phyloP scores from a whole-genome alignment of 2,329 filamentous ascomycete species.

The Botryotinia convoluta region DNA sequence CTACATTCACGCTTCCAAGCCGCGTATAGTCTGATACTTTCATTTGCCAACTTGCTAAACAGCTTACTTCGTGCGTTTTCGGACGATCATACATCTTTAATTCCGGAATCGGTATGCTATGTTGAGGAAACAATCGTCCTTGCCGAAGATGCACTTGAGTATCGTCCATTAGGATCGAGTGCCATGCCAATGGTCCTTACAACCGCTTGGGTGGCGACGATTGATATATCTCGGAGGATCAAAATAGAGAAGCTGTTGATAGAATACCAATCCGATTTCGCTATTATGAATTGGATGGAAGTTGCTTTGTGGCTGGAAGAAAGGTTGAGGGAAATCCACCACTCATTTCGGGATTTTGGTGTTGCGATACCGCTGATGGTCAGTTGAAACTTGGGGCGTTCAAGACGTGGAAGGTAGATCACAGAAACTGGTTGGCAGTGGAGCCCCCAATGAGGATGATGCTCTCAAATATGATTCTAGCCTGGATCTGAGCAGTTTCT shows the following conservation, averaged over 20 bases:
- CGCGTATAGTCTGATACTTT: neutral
- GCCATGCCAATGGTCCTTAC: neutral
- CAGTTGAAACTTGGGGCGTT: neutral
- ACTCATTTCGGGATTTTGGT: too few relatives aligned
- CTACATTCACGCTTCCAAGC: neutral
- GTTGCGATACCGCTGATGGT: neutral
- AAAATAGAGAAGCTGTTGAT: neutral
- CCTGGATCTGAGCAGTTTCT: fast-evolving
- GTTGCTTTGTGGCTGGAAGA: neutral
- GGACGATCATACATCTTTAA: neutral
- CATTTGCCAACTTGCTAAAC: neutral
- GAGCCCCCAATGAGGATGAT: neutral
- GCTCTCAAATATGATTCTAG: neutral
- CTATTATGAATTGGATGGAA: slow-evolving; percentile 5
- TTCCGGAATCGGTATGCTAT: neutral
- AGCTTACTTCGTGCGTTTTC: neutral
- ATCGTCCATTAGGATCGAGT: neutral
- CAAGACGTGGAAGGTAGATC: neutral
- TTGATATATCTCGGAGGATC: neutral
- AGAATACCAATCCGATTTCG: slow-evolving; percentile 1
- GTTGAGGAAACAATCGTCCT: neutral
- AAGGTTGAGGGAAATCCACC: neutral
- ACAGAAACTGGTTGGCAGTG: neutral
- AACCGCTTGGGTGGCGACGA: neutral
- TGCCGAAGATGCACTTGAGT: neutral